Evolutionary conservation across 768 basidiomycete species (phyloP), one percentile per base, ranked within the genome.

Genomic region (Rhizopogon salebrosus): DNA sequence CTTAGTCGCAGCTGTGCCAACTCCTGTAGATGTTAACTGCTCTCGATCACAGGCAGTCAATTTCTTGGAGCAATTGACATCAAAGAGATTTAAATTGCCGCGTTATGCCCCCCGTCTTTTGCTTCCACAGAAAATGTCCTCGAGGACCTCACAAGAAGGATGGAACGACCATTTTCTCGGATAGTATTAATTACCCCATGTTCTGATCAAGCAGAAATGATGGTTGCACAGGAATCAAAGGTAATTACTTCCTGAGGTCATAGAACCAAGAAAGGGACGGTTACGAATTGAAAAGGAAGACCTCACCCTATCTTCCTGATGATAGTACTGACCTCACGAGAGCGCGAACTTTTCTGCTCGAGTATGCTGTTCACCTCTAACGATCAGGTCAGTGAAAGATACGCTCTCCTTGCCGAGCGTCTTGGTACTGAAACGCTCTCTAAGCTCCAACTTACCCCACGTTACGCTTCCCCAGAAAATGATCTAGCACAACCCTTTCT

Each of bases 241-340:
- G 89, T 84, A 53, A 42, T 41, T 46, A 6, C 1, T 48, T 37
- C 1, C 11, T 27, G n/a, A 41, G 43, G 82, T 11, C 89, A 90
- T 62, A 80, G 79, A 51, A 90, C 88, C 2, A 92, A 92, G 73
- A n/a, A 90, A 86, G 60, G 89, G 91, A 57, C 76, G 89, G 9
- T 59, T 89, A 53, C 75, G 85, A n/a, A 76, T 90, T 41, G 89
- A 91, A 61, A 85, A 80, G 54, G 82, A 84, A 54, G 89, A 89
- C 0, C 86, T 85, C n/a, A 16, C 89, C 89, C 0, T 75, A 77
- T 22, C 72, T 73, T 6, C 63, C 79, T n/a, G 89, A 92, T 62
- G 89, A 89, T 18, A 90, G 89, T 65, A 70, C 91, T 29, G 83
- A 89, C 66, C 89, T 88, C 58, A 59, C 75, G 80, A 88, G 66